phyloP scores from a whole-genome alignment of 129 eudicot species.

The Smallanthus sonchifolius region DNA sequence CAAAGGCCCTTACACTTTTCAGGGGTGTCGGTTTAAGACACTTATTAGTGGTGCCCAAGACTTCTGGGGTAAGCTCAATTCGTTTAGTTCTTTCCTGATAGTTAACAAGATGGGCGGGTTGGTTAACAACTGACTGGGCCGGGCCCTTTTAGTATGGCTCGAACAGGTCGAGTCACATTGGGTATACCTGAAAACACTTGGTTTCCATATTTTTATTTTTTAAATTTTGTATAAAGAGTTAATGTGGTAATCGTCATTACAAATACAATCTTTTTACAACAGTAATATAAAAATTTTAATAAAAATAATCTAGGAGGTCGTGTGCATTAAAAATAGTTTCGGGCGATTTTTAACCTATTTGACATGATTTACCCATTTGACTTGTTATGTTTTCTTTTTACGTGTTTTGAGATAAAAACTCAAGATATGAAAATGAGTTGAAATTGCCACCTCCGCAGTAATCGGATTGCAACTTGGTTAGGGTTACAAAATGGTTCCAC shows the following conservation, averaged over 20 bases:
- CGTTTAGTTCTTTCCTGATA: neutral
- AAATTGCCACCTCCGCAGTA: neutral
- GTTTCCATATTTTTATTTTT: too few relatives aligned
- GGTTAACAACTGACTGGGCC: neutral
- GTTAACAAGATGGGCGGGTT: conserved; percentile 8
- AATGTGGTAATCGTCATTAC: neutral
- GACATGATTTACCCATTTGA: neutral
- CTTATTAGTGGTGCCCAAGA: conserved; percentile 72
- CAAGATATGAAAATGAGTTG: neutral
- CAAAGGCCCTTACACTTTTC: conserved; percentile 83
- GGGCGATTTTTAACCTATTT: neutral
- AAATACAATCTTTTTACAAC: neutral
- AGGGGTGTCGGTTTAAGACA: conserved; percentile 92
- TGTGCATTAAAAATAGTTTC: neutral
- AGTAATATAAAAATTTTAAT: neutral
- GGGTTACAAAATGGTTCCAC: too few relatives aligned
- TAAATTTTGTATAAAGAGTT: neutral
- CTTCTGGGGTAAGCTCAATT: conserved; percentile 52
- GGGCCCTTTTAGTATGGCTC: neutral
- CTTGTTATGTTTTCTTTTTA: neutral
- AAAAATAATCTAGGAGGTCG: neutral
- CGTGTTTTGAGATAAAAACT: neutral
- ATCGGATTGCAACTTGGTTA: neutral
- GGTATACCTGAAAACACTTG: neutral
- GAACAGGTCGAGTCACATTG: neutral